Evolutionary conservation across 2,329 filamentous ascomycete genomes (phyloP).

Genomic region (Davidsoniella virescens): DNA sequence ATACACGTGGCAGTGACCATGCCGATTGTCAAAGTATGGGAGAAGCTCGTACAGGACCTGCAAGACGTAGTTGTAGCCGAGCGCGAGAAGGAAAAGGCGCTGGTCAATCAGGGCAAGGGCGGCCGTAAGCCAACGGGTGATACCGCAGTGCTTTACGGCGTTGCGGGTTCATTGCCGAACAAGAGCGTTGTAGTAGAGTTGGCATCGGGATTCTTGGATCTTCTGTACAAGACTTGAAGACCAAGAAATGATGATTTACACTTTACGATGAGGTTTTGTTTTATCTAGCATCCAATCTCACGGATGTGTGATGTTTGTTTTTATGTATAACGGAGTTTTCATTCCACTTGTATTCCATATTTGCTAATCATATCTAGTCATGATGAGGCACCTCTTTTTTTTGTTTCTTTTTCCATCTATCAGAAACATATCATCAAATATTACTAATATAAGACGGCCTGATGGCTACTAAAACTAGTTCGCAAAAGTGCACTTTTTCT

Average conservation of each 20-base stretch:
- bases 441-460: too few species aligned
- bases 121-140: conserved; percentile 55
- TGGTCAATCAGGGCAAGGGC: conserved; percentile 51
- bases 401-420: too few species aligned
- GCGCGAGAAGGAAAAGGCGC: conserved; percentile 63
- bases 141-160: conserved; percentile 79
- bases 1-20: conserved; percentile 90
- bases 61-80: conserved; percentile 53
- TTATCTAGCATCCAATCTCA: too few species aligned
- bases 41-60: conserved; percentile 60
- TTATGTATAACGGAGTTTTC: too few species aligned
- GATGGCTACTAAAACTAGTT: too few species aligned
- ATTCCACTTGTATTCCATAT: too few species aligned
- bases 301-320: too few species aligned
- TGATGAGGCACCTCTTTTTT: too few species aligned
- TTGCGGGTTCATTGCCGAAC: conserved; percentile 86
- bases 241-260: background rate
- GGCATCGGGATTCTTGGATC: conserved; percentile 80
- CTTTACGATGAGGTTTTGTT: too few species aligned
- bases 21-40: conserved; percentile 66
- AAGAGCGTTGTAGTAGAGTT: conserved; percentile 88
- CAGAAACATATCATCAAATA: too few species aligned
- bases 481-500: too few species aligned
- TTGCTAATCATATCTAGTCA: too few species aligned
- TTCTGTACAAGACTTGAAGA: conserved; percentile 67